Conservation (phyloP, 495 filamentous ascomycete species). For the Penicillium atrosanguineum region DNA sequence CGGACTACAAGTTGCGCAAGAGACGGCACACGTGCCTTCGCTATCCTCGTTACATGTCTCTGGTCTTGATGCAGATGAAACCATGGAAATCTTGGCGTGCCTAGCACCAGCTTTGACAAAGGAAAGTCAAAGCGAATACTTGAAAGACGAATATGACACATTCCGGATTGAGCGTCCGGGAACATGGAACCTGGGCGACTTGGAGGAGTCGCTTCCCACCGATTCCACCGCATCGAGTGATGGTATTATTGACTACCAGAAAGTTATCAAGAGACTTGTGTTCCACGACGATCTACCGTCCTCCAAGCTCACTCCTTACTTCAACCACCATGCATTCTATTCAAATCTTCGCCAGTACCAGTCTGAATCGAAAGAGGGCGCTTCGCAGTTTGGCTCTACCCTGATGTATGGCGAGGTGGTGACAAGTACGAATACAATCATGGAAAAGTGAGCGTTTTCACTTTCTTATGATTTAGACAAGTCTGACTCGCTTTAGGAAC, state of each 20-base stretch:
- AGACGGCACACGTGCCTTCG: conserved; percentile 68
- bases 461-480: no score
- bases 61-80: conserved; percentile 59
- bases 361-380: conserved; percentile 48
- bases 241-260: conserved; percentile 71
- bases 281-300: conserved; percentile 69
- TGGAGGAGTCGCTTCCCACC: conserved; percentile 50
- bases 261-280: conserved; percentile 67
- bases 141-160: conserved; percentile 81
- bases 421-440: conserved; percentile 90
- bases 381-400: conserved; percentile 67
- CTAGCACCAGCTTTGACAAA: conserved; percentile 64
- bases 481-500: conserved; percentile 56
- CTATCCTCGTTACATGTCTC: conserved; percentile 86
- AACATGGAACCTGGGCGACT: conserved; percentile 57
- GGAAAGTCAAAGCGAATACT: conserved; percentile 67
- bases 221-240: conserved; percentile 32
- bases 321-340: conserved; percentile 82
- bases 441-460: conserved; percentile 68
- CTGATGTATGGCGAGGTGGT: conserved; percentile 89
- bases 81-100: conserved; percentile 62
- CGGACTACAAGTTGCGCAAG: conserved; percentile 71
- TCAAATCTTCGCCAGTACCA: conserved; percentile 68
- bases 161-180: conserved; percentile 71
- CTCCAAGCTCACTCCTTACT: conserved; percentile 77